Evolutionary conservation across 1,284 basidiomycete species (phyloP).

Genomic region (Chalciporus sp.): DNA sequence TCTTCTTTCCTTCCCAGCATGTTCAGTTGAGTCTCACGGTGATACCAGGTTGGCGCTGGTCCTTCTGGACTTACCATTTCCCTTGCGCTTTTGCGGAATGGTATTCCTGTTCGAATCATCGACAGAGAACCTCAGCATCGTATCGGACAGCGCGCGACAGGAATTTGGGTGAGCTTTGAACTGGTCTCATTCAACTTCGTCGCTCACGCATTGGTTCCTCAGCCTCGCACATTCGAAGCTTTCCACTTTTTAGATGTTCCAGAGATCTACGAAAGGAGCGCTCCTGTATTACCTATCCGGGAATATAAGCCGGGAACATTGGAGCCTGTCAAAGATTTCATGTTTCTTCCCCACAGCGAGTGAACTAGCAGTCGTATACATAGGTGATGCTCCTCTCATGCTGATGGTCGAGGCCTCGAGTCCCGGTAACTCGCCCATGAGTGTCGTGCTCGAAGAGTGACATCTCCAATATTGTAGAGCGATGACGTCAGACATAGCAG

Average conservation of each 20-base stretch:
- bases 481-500: too few relatives aligned
- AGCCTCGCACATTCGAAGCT: constrained; percentile 37
- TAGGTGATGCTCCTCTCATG: too few relatives aligned
- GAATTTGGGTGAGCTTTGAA: constrained; percentile 25
- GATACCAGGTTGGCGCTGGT: constrained; percentile 48
- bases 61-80: constrained; percentile 52
- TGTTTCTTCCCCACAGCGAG: not conserved
- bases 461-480: too few relatives aligned
- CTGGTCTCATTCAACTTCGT: too few relatives aligned
- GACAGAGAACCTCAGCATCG: constrained; percentile 30
- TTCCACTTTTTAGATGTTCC: constrained; percentile 31
- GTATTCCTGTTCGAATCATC: constrained; percentile 42
- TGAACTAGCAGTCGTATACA: too few relatives aligned
- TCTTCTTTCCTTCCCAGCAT: not conserved
- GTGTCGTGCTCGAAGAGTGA: too few relatives aligned
- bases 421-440: too few relatives aligned
- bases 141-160: constrained; percentile 32
- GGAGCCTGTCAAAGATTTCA: constrained; percentile 12
- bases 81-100: constrained; percentile 43
- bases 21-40: not conserved
- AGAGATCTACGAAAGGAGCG: constrained; percentile 19
- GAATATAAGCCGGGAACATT: constrained; percentile 25
- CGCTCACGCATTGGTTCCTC: not conserved
- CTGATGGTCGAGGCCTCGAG: too few relatives aligned
- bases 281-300: not conserved